A percentile compares a stretch with the other conserved stretches of the same genome.
These are phyloP conservation scores for Glutinoglossum americanum DNA, from an alignment of 495 filamentous ascomycete species.

Conservation along the genomic window DNA sequence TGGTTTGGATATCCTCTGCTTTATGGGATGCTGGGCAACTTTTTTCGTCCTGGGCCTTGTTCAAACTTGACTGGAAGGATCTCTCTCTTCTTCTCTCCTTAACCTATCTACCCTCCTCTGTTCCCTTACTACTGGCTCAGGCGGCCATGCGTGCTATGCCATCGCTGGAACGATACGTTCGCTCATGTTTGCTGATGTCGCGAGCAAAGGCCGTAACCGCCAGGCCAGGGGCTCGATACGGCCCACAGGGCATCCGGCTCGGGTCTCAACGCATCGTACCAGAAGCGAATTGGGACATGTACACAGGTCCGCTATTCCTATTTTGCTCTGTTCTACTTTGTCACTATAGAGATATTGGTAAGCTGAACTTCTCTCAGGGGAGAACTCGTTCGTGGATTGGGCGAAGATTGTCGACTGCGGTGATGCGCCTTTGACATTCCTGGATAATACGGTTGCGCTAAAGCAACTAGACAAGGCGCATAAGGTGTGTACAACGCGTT, in stretches of 20 bases:
- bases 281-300: not conserved
- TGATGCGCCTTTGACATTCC: constrained; percentile 28
- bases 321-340: not conserved
- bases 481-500: not conserved
- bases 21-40: too few relatives aligned
- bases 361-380: not conserved
- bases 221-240: constrained; percentile 27
- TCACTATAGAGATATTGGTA: constrained; percentile 5
- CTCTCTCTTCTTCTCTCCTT: not conserved
- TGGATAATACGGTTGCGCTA: constrained; percentile 30
- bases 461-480: constrained; percentile 15
- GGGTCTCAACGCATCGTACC: constrained; percentile 14
- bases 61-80: not conserved
- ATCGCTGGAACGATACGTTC: too few relatives aligned
- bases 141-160: too few relatives aligned
- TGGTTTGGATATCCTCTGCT: too few relatives aligned
- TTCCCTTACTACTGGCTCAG: not conserved
- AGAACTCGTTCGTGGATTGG: constrained; percentile 26
- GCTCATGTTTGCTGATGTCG: not conserved
- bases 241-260: constrained; percentile 26
- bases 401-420: constrained; percentile 30
- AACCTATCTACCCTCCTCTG: not conserved
- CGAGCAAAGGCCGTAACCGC: constrained; percentile 13
- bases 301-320: constrained; percentile 13
- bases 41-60: too few relatives aligned